Conservation (phyloP, 2,329 filamentous ascomycete genomes). For the Penicillium brevicompactum region DNA sequence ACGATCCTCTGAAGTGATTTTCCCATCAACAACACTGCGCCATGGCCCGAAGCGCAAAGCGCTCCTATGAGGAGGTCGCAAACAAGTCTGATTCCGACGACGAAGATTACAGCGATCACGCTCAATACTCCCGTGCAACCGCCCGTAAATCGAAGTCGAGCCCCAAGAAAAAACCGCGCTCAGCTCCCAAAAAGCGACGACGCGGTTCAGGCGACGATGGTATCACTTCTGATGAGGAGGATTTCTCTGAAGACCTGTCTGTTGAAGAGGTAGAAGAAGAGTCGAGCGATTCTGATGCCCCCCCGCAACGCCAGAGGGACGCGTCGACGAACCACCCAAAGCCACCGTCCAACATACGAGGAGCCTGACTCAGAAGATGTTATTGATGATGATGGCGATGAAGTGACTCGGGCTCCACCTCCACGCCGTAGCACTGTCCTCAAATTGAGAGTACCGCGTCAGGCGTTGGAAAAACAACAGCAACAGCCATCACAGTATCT, state of each 20-base stretch:
- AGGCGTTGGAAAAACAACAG: constrained; percentile 15
- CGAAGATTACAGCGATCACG: constrained; percentile 47
- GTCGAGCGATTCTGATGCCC: constrained; percentile 42
- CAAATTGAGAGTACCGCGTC: constrained; percentile 32
- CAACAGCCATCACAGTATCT: constrained; percentile 29
- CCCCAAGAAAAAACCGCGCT: constrained; percentile 34
- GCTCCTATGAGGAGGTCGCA: constrained; percentile 46
- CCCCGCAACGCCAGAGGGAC: constrained; percentile 61
- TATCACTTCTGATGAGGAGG: constrained; percentile 42
- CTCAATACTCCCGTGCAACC: constrained; percentile 28
- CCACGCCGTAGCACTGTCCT: constrained; percentile 31
- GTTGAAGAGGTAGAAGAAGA: constrained; percentile 50
- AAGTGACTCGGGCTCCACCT: constrained; percentile 8
- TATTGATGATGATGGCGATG: constrained; percentile 27
- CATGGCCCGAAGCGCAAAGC: constrained; percentile 41
- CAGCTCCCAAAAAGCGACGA: constrained; percentile 40
- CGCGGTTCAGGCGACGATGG: constrained; percentile 50
- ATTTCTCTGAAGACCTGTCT: constrained; percentile 43
- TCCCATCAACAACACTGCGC: constrained; percentile 13
- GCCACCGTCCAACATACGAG: constrained; percentile 58
- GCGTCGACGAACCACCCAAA: constrained; percentile 55
- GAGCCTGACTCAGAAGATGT: constrained; percentile 48
- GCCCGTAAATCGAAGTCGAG: constrained; percentile 33
- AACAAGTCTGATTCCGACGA: constrained; percentile 49
- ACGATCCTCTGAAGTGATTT: constrained; percentile 4